Base-by-base conservation (phyloP, 176 grass and related monocot species). In the Tillandsia fasciculata region DNA sequence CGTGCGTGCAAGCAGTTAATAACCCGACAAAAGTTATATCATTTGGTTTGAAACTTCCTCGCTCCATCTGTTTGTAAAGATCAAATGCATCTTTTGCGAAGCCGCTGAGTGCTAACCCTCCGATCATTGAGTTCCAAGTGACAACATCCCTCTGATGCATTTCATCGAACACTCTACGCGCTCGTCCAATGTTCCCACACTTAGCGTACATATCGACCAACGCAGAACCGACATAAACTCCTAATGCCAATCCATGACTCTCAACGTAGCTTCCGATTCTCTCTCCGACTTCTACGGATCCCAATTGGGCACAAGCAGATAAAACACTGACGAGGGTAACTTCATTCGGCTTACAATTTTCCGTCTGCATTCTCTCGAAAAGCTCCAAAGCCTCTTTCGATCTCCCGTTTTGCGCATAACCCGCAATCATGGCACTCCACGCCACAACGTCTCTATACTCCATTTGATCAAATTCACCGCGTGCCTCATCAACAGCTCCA, bases 81-180 rank as follows among this genome's bases (percentile, higher is more conserved):
- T 26, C 0, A 63, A 86, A 75, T 0, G 87, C 85, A 3, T 86
- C 85, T 63, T 82, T 74, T 69, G 91, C 85, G 6, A 88, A 85
- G 18, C 91, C 87, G 20, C 88, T 96, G 56, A 91, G 69, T 64
- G 91, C 91, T 11, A 91, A 72, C 64, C 85, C 87, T 49, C 77
- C 86, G 66, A 91, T 96, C 87, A 96, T 96, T 68, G 85, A 86
- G 54, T 96, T 96, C 91, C 91, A 91, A 70, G 83, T 67, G 51
- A 96, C 72, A 9, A 88, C 85, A 70, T 83, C 85, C 52, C 73
- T 96, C n/a, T 91, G 78, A 51, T 78, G 80, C 87, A 96, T 96
- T 67, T 20, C 65, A 70, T 51, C 23, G 66, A 96, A 96, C 53
- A 96, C 68, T 68, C 2, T 50, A 9, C 70, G 78, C 64, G 91